Evolutionary conservation across 495 filamentous ascomycete species (phyloP), one percentile per base, ranked within the genome.

Genomic region (Thozetella sp.): DNA sequence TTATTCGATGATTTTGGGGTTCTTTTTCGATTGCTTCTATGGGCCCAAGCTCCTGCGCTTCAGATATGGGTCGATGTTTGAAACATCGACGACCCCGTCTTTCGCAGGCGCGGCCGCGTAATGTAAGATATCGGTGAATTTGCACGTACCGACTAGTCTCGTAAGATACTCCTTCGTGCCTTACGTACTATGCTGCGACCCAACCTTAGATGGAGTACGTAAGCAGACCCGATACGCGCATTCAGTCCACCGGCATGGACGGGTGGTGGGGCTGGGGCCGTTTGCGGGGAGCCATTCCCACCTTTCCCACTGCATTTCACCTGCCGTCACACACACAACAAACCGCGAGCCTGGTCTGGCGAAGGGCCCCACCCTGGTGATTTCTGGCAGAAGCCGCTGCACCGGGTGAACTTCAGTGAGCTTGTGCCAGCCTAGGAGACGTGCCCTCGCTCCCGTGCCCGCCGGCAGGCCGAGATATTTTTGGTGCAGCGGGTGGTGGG

Each of bases 1-100:
- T 10, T 15, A 48, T n/a, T n/a, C n/a, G n/a, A n/a, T n/a, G n/a
- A n/a, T n/a, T n/a, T n/a, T n/a, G n/a, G n/a, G n/a, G n/a, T n/a
- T n/a, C n/a, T n/a, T n/a, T n/a, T n/a, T n/a, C n/a, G n/a, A n/a
- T n/a, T n/a, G n/a, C n/a, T n/a, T n/a, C n/a, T n/a, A 9, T 19
- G 43, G 43, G 30, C 30, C 30, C 30, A 48, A 48, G 43, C 43
- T 48, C 43, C 43, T 20, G 43, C 20, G 43, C 43, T 48, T 48
- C 43, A 48, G 43, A 48, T 48, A 48, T 48, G 43, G 43, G 43
- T 48, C 43, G 43, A 48, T 48, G 43, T 13, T 37, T 48, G 43
- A 48, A 48, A 48, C 43, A 48, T 37, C 30, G 9, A 37, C 30
- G 17, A 17, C 9, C 30, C 30, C 30, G 9, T 37, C 17, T 37